Evolutionary conservation across 2,329 filamentous ascomycete genomes (phyloP), one percentile per base, ranked within the genome.

Genomic region (Phialemonium atrogriseum): DNA sequence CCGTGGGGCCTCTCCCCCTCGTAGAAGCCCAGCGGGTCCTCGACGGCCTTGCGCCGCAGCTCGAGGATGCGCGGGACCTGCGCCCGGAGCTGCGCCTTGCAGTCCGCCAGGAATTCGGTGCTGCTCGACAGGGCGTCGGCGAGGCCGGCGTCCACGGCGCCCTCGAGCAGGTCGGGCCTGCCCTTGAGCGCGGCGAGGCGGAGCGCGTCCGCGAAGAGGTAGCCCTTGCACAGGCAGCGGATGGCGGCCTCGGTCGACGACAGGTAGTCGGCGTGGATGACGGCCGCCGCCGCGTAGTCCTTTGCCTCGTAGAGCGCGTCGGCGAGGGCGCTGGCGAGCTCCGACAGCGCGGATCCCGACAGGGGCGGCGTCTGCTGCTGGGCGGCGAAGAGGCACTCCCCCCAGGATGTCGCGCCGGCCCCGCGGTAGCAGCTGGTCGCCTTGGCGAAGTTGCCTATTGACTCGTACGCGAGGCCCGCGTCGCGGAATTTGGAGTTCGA

Each of bases 71-170:
- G 81, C 0, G 89, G 87, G 0, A 94, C 76, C 51, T 98, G 91
- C 0, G 86, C 83, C 27, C 68, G 66, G 4, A 96, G 69, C 55
- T 98, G 91, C 0, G 68, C 68, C 54, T 85, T 86, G 72, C 89
- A 96, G 55, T 98, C 91, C 2, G 91, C 86, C 9, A 98, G 74
- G 37, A 96, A 78, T 52, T 96, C 91, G 1, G 87, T 94, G 47
- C 81, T 88, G 32, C 74, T 77, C 14, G 82, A 80, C 35, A 91
- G 78, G 2, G 84, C 78, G 36, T 96, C 89, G 4, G 79, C 73
- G 5, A 98, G 75, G 2, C 83, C 84, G 0, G 72, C 58, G 51
- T 98, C 89, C 10, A 98, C 69, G 33, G 84, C 72, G 0, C 70
- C 59, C 5, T 58, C 59, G 20, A 96, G 69, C 5, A 93, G 70